Base-by-base conservation (phyloP, 1,139 yeast species). In the Arxiozyma heterogenica region DNA sequence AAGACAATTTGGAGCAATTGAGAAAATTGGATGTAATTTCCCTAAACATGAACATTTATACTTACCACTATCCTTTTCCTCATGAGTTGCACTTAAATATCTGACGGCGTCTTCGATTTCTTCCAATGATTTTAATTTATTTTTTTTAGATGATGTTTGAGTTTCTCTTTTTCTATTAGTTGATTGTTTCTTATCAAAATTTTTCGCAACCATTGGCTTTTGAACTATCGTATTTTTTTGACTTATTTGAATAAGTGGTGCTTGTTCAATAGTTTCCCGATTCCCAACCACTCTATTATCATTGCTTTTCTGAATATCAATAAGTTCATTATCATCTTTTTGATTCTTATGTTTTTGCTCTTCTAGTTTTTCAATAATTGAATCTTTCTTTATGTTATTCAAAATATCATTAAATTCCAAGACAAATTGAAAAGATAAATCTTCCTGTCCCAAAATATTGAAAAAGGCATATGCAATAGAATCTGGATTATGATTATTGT, bases 1-100 rank as follows among this genome's bases (percentile, higher is more conserved):
- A 47, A 93, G 71, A 64, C 99, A 94, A 67, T 94, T 94, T 0
- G 98, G 98, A 0, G 95, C 93, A 55, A 87, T 78, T 55, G 87
- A 94, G 61, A 89, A 86, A 46, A 94, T 72, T 1, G 97, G 95
- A 65, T 94, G 98, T 55, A 86, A 75, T 1, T 86, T 81, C 0
- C 87, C 93, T 80, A 83, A 84, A 65, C 99, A 94, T 59, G 84
- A 80, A 65, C 99, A 94, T 1, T 60, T 63, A 41, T 71, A 62
- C 5, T 62, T 61, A 1, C 62, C 55, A 1, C 74, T 57, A 44
- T 61, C 59, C 18, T 59, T 58, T 11, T 62, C 64, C 3, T 66
- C 60, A 11, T 64, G 62, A 22, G 64, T 64, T 1, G 74, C 56
- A 54, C 77, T 82, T 30, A 78, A 61, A 47, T 66, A 66, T 39